Base-by-base conservation (phyloP, 1,284 basidiomycete species). In the Cutaneotrichosporon cavernicola region DNA sequence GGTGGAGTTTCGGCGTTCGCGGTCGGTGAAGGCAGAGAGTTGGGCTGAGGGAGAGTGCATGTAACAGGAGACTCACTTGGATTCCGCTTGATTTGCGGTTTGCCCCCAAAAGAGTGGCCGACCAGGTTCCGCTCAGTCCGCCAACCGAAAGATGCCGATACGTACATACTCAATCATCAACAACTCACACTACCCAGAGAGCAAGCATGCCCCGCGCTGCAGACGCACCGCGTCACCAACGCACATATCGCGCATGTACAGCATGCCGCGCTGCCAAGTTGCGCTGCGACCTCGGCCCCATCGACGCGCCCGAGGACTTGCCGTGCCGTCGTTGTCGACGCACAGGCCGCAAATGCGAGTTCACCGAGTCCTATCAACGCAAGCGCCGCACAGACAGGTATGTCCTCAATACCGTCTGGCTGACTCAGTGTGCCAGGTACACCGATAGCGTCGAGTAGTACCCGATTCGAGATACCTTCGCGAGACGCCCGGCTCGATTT, bases 251-350 rank as follows among this genome's bases (percentile, higher is more conserved):
- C 4, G 63, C 63, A 0, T 64, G 63, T 21, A 49, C 43, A 1
- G 53, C 53, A 6, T 64, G 63, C n/a, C 46, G 59, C 13, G 18
- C 47, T 1, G 58, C 63, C 13, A 64, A 64, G 49, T 55, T 64
- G 4, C 58, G 63, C 4, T 64, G 63, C 40, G 63, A 64, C 49
- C 63, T 64, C 9, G 63, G 63, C 11, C 60, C 55, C 31, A 55
- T 64, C 5, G 63, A 64, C 31, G 59, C 46, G 5, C 63, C 63
- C 0, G 40, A 31, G 36, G 58, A 50, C 14, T 58, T 55, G 0
- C 63, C 66, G n/a, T 70, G 69, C 58, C 52, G 61, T 3, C 61
- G 69, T 2, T 70, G 69, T 36, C 52, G 62, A 4, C 51, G 69
- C 14, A 69, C 69, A 4, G 69, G 69, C 7, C 56, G 69, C 13